These are phyloP conservation scores for Hypoxylon perforatum DNA, from an alignment of 495 filamentous ascomycete species.

Conservation along the genomic window DNA sequence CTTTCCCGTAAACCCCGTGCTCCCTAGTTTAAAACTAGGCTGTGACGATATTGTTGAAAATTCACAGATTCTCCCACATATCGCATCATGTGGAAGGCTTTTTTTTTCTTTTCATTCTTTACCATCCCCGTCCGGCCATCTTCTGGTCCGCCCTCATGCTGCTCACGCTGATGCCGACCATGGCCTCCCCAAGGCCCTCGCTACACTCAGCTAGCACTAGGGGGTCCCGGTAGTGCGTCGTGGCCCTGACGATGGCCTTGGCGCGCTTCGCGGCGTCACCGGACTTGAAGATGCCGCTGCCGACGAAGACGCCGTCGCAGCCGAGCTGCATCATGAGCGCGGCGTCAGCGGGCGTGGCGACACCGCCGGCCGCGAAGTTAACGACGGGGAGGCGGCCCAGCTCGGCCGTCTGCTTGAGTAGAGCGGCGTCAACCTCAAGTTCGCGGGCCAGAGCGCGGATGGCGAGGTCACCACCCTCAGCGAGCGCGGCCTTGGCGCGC, in stretches of 20 bases:
- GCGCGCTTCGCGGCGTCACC: slow-evolving; percentile 89
- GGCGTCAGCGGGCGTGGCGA: slow-evolving; percentile 96
- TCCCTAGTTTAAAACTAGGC: no score
- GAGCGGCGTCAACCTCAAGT: slow-evolving; percentile 75
- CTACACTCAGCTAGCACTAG: slow-evolving; percentile 88
- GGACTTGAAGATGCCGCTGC: slow-evolving; percentile 95
- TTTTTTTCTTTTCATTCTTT: slow-evolving; percentile 3
- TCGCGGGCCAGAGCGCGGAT: slow-evolving; percentile 83
- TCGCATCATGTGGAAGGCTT: no score
- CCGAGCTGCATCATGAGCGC: slow-evolving; percentile 99
- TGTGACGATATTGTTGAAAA: slow-evolving; percentile 25
- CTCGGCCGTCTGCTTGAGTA: slow-evolving; percentile 87
- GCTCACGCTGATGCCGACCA: slow-evolving; percentile 90
- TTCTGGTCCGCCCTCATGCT: slow-evolving; percentile 79
- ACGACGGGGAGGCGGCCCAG: slow-evolving; percentile 92
- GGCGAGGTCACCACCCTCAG: slow-evolving; percentile 69
- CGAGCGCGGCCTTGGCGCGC: slow-evolving; percentile 71
- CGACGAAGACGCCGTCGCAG: slow-evolving; percentile 98
- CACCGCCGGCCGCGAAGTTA: slow-evolving; percentile 97
- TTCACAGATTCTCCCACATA: slow-evolving; percentile 3
- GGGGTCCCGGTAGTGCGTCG: slow-evolving; percentile 88
- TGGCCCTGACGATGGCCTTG: slow-evolving; percentile 93
- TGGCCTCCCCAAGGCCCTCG: slow-evolving; percentile 89
- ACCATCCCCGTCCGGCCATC: slow-evolving; percentile 79
- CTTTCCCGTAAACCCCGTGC: neutral